Evolutionary conservation across 2,329 filamentous ascomycete species (phyloP), one percentile per base, ranked within the genome.

Genomic region (Diaporthe sp.): DNA sequence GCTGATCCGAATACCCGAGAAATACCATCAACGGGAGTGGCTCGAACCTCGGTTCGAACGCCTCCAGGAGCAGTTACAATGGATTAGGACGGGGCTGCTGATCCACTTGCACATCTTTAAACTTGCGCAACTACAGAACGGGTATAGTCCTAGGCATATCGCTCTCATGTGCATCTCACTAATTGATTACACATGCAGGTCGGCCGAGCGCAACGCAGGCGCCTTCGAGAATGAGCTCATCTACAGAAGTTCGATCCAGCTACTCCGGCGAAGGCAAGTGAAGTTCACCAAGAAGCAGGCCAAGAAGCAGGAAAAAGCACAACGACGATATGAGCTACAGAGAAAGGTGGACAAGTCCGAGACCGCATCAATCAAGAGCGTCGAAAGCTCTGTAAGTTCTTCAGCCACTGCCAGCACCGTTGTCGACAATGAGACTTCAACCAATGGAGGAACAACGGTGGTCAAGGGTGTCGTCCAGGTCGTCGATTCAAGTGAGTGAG

Each of bases 61-160:
- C n/a, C 72, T 70, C 32, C n/a, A 58, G 12, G 37, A 55, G 19
- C 73, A 75, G 56, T 30, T 75, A 13, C 25, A 32, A 51, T 75
- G 70, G 73, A 58, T 73, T 4, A 42, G 27, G 5, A 72, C 47
- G 12, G 42, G 30, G 22, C 63, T 75, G 22, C 35, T 73, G 25
- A 8, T 73, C n/a, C 35, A 73, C 13, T 9, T 75, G 30, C 53
- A 73, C 22, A 73, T 75, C 25, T 42, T 42, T 27, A 72, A 61
- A 35, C 70, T 75, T 22, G 50, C 56, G 9, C 39, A 51, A 12
- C 27, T 66, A 6, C 55, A 61, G 30, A 58, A 37, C 42, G n/a
- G 44, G 73, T 73, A 65, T 5, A 27, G 27, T 8, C 7, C 13
- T 17, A 37, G 1, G 2, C 17, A 25, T 15, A 8, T 4, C 25